Percentiles rank a stretch among this genome's conserved stretches.
phyloP scores from a whole-genome alignment of 1,284 basidiomycete species.

The Mycena sp. region DNA sequence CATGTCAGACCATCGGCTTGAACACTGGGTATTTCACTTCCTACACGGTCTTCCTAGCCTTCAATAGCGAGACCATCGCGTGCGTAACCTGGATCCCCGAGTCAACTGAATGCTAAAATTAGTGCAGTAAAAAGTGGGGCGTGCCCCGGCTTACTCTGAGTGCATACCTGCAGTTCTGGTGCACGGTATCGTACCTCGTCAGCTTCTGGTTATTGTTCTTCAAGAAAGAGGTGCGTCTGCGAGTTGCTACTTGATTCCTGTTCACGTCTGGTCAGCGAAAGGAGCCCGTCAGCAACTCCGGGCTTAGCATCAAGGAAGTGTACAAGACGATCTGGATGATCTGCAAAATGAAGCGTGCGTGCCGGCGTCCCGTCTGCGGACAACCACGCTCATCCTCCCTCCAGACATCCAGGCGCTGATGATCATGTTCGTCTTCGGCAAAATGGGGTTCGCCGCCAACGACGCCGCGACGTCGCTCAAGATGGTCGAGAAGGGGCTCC shows the following conservation, averaged over 20 bases:
- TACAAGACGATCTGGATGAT: constrained; percentile 97
- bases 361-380: neutral
- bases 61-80: constrained; percentile 95
- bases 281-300: constrained; percentile 74
- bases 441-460: constrained; percentile 96
- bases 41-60: constrained; percentile 98
- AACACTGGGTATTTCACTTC: constrained; percentile 97
- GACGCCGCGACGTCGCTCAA: constrained; percentile 94
- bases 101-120: constrained; percentile 17
- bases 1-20: constrained; percentile 98
- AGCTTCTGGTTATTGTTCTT: constrained; percentile 85
- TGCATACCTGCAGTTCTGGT: constrained; percentile 91
- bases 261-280: no score
- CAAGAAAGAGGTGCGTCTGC: constrained; percentile 82
- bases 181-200: constrained; percentile 79
- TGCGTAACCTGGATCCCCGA: constrained; percentile 48
- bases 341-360: constrained; percentile 87
- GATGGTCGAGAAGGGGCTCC: constrained; percentile 95
- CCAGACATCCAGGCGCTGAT: constrained; percentile 93
- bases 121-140: constrained; percentile 78
- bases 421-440: constrained; percentile 89
- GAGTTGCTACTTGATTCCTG: no score
- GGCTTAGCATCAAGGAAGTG: constrained; percentile 91
- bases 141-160: constrained; percentile 85
- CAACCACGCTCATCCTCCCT: neutral